phyloP scores from a whole-genome alignment of 1,284 basidiomycete genomes.

The Coniferiporia sulphurascens region DNA sequence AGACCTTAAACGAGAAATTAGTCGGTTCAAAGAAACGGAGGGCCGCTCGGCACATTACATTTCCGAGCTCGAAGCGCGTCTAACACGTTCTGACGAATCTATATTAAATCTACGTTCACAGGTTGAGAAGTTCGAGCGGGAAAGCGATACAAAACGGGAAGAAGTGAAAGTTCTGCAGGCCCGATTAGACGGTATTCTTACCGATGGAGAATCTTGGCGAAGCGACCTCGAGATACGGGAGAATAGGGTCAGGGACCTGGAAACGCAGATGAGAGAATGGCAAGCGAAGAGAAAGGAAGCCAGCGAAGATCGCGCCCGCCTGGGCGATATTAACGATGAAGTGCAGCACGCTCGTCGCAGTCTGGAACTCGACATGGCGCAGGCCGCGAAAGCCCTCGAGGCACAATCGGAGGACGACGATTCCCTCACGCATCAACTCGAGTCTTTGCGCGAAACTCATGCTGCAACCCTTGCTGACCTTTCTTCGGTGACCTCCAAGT shows the following conservation, averaged over 20 bases:
- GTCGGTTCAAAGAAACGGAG: slow-evolving; percentile 74
- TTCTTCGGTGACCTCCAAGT: slow-evolving; percentile 73
- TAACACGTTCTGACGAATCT: slow-evolving; percentile 77
- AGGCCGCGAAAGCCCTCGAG: slow-evolving; percentile 25
- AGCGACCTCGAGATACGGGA: slow-evolving; percentile 82
- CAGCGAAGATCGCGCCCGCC: slow-evolving; percentile 55
- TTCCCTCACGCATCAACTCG: slow-evolving; percentile 51
- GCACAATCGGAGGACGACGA: slow-evolving; percentile 23
- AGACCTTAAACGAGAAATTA: slow-evolving; percentile 81
- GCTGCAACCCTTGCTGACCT: slow-evolving; percentile 77
- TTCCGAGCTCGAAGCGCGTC: slow-evolving; percentile 80
- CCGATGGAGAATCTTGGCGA: slow-evolving; percentile 69
- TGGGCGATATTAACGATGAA: slow-evolving; percentile 62
- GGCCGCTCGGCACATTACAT: slow-evolving; percentile 76
- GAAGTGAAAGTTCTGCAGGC: slow-evolving; percentile 68
- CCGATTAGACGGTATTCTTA: slow-evolving; percentile 66
- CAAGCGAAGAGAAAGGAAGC: slow-evolving; percentile 64
- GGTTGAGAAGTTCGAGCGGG: slow-evolving; percentile 75
- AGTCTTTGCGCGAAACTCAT: slow-evolving; percentile 69
- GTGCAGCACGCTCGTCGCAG: slow-evolving; percentile 67
- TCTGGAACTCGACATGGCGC: slow-evolving; percentile 40
- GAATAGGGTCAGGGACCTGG: slow-evolving; percentile 65
- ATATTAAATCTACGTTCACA: slow-evolving; percentile 61
- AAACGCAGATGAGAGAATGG: slow-evolving; percentile 72
- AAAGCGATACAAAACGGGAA: slow-evolving; percentile 64